A percentile compares a stretch with the other conserved stretches of the same genome.
These are phyloP conservation scores for Pelargonium citronellum DNA, from an alignment of 441 rosid species.

Conservation along the genomic window DNA sequence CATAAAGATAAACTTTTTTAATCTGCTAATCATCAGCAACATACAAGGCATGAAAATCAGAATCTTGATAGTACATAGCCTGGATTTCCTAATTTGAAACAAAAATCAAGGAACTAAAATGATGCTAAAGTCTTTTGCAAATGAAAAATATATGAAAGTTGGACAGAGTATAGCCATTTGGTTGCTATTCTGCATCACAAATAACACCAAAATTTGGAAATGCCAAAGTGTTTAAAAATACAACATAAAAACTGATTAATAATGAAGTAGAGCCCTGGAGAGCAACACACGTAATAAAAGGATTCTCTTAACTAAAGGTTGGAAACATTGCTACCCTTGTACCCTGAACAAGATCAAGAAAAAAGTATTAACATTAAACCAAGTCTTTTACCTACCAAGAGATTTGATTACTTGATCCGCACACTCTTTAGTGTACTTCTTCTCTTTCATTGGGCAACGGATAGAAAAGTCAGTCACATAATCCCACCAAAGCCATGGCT, in stretches of 20 bases:
- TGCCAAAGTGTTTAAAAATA: background rate
- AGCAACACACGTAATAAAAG: background rate
- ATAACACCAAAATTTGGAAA: background rate
- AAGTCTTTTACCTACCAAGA: conserved; percentile 47
- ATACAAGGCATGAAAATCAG: background rate
- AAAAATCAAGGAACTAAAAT: background rate
- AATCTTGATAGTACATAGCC: background rate
- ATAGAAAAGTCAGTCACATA: conserved; percentile 84
- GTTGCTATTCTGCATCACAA: too few species aligned
- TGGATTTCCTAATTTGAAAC: background rate
- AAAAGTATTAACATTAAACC: background rate
- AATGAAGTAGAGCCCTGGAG: background rate
- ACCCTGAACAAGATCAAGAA: background rate
- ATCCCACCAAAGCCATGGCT: conserved; percentile 99
- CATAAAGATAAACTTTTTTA: background rate
- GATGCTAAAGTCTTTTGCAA: background rate
- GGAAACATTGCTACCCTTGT: too few species aligned
- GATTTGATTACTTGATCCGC: conserved; percentile 70
- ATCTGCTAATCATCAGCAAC: background rate
- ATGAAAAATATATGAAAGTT: background rate
- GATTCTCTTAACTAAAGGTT: too few species aligned
- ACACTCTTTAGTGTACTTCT: conserved; percentile 69
- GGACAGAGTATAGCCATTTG: background rate
- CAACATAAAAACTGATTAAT: background rate
- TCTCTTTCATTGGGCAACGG: conserved; percentile 85